Evolutionary conservation across 2,329 filamentous ascomycete genomes (phyloP), one percentile per base, ranked within the genome.

Genomic region (Nannizzia gypsea): DNA sequence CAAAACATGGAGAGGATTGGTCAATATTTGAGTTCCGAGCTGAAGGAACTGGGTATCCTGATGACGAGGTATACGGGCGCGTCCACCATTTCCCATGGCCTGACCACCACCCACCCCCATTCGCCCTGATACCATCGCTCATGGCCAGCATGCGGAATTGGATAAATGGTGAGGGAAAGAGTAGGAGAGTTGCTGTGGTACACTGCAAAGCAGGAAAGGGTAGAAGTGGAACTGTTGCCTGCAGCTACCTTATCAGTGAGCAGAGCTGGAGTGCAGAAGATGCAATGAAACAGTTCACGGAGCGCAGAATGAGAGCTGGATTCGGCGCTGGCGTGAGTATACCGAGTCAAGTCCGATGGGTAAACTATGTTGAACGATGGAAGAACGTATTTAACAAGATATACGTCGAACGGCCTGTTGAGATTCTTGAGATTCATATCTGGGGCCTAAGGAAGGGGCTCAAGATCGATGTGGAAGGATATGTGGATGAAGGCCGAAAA

Each of bases 151-250:
- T 99, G 91, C 82, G 88, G 62, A 89, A 92, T 68, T 97, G 92
- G 90, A 72, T 95, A 58, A 77, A 81, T 54, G 71, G 68, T 11
- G 59, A 61, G 1, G 60, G 71, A 22, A 72, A 75, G 26, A 69
- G 72, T 24, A 76, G 77, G 40, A 80, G 90, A 36, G 89, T 97
- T 0, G 87, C 87, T 0, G 91, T 97, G 5, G 90, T 97, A 6
- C 93, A 99, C 73, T 97, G 93, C 78, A 97, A 97, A 71, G 93
- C 93, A 0, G 93, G 93, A 2, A 99, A 99, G 73, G 93, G 93
- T 1, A 81, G 93, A 57, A 95, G 89, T 64, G 93, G 93, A 3
- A 96, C 90, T 0, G 84, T 90, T 67, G 86, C 87, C 31, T 95
- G 89, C 73, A 89, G 87, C 66, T 97, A 96, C 71, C 77, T 99